Conservation (phyloP, 2,329 filamentous ascomycete species). For the Aspergillus latus region DNA sequence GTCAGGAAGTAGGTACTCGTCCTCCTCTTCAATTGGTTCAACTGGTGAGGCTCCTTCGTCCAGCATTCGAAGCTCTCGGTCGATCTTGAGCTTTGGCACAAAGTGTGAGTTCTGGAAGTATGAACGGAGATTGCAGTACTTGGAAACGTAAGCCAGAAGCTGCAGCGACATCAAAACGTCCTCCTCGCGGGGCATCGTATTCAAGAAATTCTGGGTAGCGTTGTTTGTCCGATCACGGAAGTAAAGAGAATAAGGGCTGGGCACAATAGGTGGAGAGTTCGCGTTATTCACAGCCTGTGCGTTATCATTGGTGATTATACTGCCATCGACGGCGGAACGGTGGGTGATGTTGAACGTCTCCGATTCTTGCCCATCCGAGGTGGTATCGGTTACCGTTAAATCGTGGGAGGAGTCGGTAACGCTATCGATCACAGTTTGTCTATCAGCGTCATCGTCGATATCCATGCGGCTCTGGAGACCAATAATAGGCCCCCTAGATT, state of each 20-base stretch:
- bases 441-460: slow-evolving; percentile 83
- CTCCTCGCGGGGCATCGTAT: slow-evolving; percentile 93
- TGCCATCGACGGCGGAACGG: slow-evolving; percentile 78
- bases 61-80: slow-evolving; percentile 75
- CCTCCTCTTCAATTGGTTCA: slow-evolving; percentile 59
- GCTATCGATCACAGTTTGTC: slow-evolving; percentile 72
- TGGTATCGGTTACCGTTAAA: slow-evolving; percentile 72
- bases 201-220: slow-evolving; percentile 69
- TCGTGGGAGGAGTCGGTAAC: slow-evolving; percentile 69
- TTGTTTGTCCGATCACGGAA: slow-evolving; percentile 73
- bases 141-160: slow-evolving; percentile 93
- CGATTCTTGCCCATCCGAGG: slow-evolving; percentile 80
- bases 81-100: slow-evolving; percentile 87
- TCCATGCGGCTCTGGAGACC: slow-evolving; percentile 80
- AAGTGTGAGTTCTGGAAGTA: slow-evolving; percentile 96
- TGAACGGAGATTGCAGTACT: slow-evolving; percentile 92
- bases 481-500: slow-evolving; percentile 66
- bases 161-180: slow-evolving; percentile 98
- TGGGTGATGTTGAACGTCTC: slow-evolving; percentile 95
- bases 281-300: slow-evolving; percentile 62
- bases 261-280: slow-evolving; percentile 70
- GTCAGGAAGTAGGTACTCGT: slow-evolving; percentile 88
- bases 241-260: slow-evolving; percentile 73
- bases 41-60: slow-evolving; percentile 62
- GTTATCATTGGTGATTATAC: slow-evolving; percentile 70